Evolutionary conservation across 192 early-diverging fungal species (phyloP).

Genomic region (Coemansia sp.): DNA sequence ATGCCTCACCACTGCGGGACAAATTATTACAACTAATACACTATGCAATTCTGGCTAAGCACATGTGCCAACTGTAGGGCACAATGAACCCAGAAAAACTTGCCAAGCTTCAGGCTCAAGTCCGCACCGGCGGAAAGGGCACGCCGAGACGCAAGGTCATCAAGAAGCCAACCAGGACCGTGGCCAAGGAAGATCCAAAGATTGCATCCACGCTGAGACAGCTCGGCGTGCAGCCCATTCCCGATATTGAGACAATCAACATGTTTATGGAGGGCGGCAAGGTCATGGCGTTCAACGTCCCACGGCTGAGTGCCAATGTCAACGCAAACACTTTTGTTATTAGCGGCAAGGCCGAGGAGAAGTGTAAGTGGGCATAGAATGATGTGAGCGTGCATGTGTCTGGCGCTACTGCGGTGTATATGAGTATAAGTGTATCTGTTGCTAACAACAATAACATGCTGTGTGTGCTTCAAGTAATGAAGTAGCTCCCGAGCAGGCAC

Average conservation of each 20-base stretch:
- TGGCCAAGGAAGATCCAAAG: conserved; percentile 90
- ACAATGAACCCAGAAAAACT: conserved; percentile 88
- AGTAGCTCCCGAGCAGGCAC: conserved; percentile 40
- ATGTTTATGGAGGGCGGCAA: conserved; percentile 95
- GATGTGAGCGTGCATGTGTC: background rate
- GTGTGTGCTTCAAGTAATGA: background rate
- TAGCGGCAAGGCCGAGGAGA: conserved; percentile 72
- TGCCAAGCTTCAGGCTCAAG: conserved; percentile 86
- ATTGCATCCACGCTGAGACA: conserved; percentile 86
- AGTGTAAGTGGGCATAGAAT: conserved; percentile 26
- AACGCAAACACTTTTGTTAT: conserved; percentile 94
- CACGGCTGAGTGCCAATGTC: conserved; percentile 79
- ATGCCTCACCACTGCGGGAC: no score
- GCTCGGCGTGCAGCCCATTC: conserved; percentile 82
- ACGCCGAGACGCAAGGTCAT: conserved; percentile 95
- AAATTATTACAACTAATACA: background rate
- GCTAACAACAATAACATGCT: no score
- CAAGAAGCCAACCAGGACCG: conserved; percentile 56
- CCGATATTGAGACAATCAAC: conserved; percentile 94
- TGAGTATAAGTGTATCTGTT: background rate
- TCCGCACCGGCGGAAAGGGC: conserved; percentile 88
- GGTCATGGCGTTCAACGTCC: conserved; percentile 86
- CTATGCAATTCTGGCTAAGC: background rate
- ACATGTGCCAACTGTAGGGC: background rate
- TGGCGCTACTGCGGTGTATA: background rate